Conservation (phyloP, 176 grass and related monocot species). For the Pharus latifolius region DNA sequence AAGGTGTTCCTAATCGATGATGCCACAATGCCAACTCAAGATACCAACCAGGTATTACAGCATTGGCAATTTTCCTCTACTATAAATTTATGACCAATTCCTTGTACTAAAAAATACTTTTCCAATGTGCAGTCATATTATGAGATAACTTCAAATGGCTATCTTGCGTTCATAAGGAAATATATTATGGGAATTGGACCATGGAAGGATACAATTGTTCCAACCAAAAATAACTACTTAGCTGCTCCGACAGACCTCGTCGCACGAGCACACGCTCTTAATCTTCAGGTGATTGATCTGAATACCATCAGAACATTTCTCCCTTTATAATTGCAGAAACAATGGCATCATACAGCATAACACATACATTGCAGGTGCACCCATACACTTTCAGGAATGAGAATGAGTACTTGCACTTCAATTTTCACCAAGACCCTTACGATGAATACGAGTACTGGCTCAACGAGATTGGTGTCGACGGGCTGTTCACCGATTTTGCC, state of each 20-base stretch:
- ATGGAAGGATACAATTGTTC: constrained; percentile 84
- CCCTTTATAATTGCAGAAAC: neutral
- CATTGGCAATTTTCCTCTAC: neutral
- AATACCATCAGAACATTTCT: neutral
- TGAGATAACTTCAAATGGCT: constrained; percentile 58
- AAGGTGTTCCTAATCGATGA: constrained; percentile 66
- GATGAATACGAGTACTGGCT: constrained; percentile 63
- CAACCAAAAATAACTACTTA: constrained; percentile 31
- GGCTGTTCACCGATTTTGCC: constrained; percentile 71
- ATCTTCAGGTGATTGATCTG: constrained; percentile 53
- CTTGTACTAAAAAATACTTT: neutral
- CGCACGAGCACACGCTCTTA: constrained; percentile 55
- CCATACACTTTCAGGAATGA: constrained; percentile 67
- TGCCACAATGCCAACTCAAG: constrained; percentile 47
- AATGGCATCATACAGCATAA: neutral
- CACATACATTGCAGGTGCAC: constrained; percentile 43
- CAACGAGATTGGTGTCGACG: constrained; percentile 34
- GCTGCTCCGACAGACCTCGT: constrained; percentile 51
- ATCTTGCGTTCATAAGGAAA: constrained; percentile 54
- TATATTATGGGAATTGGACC: constrained; percentile 77
- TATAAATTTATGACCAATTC: neutral
- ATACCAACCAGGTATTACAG: constrained; percentile 59
- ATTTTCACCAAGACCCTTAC: constrained; percentile 76
- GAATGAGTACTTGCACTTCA: constrained; percentile 44
- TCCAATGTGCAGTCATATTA: constrained; percentile 46